Percentiles rank a stretch among this genome's conserved stretches.
Conservation (phyloP, 2,329 filamentous ascomycete genomes). For the Aspergillus melleus region DNA sequence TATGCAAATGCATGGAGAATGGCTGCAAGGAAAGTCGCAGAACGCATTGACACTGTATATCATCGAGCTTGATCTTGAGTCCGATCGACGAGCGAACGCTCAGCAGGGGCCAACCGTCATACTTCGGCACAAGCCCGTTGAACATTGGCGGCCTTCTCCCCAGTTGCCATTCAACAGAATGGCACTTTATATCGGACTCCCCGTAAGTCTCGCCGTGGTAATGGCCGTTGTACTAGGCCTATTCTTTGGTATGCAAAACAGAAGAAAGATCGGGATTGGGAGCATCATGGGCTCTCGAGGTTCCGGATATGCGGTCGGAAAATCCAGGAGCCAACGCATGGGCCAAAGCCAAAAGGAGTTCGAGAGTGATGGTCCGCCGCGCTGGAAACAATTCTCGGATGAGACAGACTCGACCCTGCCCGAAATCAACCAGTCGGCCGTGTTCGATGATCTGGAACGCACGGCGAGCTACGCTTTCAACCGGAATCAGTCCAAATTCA, state of each 20-base stretch:
- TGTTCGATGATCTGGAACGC: slow-evolving; percentile 32
- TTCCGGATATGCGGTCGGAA: slow-evolving; percentile 39
- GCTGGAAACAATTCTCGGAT: slow-evolving; percentile 24
- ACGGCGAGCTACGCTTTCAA: slow-evolving; percentile 34
- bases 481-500: slow-evolving; percentile 39
- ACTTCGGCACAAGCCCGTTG: slow-evolving; percentile 33
- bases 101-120: slow-evolving; percentile 39
- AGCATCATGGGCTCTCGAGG: slow-evolving; percentile 36
- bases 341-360: slow-evolving; percentile 28
- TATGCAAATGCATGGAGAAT: slow-evolving; percentile 40
- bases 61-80: slow-evolving; percentile 30
- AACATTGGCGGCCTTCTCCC: slow-evolving; percentile 37
- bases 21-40: slow-evolving; percentile 37
- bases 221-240: slow-evolving; percentile 38
- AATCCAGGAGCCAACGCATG: slow-evolving; percentile 37
- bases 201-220: slow-evolving; percentile 39
- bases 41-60: slow-evolving; percentile 43
- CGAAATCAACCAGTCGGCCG: slow-evolving; percentile 23
- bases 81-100: slow-evolving; percentile 25
- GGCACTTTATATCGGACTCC: slow-evolving; percentile 44
- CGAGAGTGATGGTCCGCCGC: slow-evolving; percentile 31
- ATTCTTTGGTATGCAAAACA: slow-evolving; percentile 44
- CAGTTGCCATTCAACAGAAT: slow-evolving; percentile 29
- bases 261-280: slow-evolving; percentile 37
- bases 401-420: slow-evolving; percentile 19